phyloP scores from a whole-genome alignment of 164 flowering plant genomes.

The Berberis thunbergii region DNA sequence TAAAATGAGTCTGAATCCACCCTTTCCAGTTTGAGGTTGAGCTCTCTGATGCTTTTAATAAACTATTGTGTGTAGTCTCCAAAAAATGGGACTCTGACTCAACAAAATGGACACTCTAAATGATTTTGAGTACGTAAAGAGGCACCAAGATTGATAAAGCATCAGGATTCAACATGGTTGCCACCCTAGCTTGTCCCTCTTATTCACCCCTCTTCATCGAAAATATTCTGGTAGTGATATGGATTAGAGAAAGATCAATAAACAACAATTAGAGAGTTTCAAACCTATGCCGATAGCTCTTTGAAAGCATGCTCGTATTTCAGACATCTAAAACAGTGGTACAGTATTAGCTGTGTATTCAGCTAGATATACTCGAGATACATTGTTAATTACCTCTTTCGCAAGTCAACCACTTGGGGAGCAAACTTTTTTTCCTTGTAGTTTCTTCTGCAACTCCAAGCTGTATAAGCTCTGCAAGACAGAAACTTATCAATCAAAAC shows the following conservation, averaged over 20 bases:
- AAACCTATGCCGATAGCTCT: neutral
- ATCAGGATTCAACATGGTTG: too few species aligned
- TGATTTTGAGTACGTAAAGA: too few species aligned
- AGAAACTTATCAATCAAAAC: neutral
- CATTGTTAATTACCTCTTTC: conserved; percentile 34
- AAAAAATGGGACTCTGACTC: too few species aligned
- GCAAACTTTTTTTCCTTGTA: conserved; percentile 48
- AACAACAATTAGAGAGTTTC: neutral
- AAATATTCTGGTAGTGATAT: neutral
- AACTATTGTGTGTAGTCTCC: too few species aligned
- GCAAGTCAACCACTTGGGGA: conserved; percentile 34
- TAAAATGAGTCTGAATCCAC: too few species aligned
- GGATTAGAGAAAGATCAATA: neutral
- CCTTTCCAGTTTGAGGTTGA: too few species aligned
- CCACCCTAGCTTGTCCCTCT: too few species aligned
- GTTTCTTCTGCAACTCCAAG: conserved; percentile 69
- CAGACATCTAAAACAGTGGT: neutral
- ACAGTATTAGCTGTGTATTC: neutral
- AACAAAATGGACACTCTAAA: too few species aligned
- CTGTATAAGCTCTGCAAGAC: conserved; percentile 57
- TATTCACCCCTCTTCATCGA: too few species aligned
- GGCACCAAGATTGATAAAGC: too few species aligned
- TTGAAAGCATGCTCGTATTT: neutral
- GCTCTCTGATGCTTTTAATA: too few species aligned
- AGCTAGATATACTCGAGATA: neutral